These are phyloP conservation scores for Pythium dissimile DNA, from an alignment of 352 stramenopile genomes.

Conservation along the genomic window DNA sequence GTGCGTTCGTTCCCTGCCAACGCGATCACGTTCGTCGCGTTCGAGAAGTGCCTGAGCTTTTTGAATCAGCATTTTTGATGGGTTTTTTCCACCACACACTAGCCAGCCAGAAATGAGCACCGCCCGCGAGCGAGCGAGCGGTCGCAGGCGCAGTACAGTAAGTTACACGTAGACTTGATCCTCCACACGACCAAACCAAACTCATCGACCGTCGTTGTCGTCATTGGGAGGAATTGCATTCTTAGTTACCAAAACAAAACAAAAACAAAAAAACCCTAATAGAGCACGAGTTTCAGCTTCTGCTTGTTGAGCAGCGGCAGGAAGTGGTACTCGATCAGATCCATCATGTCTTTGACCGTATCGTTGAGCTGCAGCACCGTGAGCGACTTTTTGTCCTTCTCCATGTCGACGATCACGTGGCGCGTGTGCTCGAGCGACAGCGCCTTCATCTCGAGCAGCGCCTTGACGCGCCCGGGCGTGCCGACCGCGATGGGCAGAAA, in stretches of 20 bases:
- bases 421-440: slow-evolving; percentile 78
- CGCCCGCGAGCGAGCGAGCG: not conserved
- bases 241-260: slow-evolving; percentile 2
- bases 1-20: slow-evolving; percentile 77
- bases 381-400: slow-evolving; percentile 85
- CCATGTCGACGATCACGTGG: slow-evolving; percentile 82
- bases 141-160: not conserved
- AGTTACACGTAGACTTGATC: too few relatives aligned
- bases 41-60: slow-evolving; percentile 77
- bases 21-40: slow-evolving; percentile 83
- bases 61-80: slow-evolving; percentile 66
- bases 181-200: too few relatives aligned
- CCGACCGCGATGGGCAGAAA: slow-evolving; percentile 81
- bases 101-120: too few relatives aligned
- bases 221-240: slow-evolving; percentile 8
- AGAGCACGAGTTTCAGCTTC: slow-evolving; percentile 76
- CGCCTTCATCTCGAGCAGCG: slow-evolving; percentile 69
- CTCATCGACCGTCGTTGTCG: too few relatives aligned
- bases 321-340: slow-evolving; percentile 75
- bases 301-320: slow-evolving; percentile 56
- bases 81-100: not conserved
- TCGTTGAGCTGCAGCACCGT: slow-evolving; percentile 84
- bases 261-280: slow-evolving; percentile 49
- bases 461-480: slow-evolving; percentile 74
- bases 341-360: slow-evolving; percentile 74